Evolutionary conservation across 495 filamentous ascomycete species (phyloP), one percentile per base, ranked within the genome.

Genomic region (Lepidopterella palustris): DNA sequence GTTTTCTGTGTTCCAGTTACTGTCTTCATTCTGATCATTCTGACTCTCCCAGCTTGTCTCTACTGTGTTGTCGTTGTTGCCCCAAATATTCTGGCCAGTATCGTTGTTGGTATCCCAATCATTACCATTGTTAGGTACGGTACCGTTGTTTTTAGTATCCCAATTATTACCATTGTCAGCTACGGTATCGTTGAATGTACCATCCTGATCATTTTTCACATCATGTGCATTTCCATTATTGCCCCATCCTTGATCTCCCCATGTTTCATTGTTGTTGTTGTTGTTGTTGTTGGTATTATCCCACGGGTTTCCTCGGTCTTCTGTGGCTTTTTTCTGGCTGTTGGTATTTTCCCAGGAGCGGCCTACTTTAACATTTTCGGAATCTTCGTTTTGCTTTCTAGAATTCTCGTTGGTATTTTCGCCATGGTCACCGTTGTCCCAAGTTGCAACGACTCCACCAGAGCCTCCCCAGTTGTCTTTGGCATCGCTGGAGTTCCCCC

Each of bases 1-100:
- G 2, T 51, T 51, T 51, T 3, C 47, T n/a, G n/a, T n/a, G n/a
- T n/a, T n/a, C n/a, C n/a, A n/a, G n/a, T n/a, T n/a, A n/a, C n/a
- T n/a, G 15, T 28, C 47, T 3, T 51, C 24, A 9, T 11, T 13
- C n/a, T 51, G 21, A 13, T 28, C 23, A 2, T 28, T 13, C 26
- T 51, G 47, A 13, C 2, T 18, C 11, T 51, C 47, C 47, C 47
- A 55, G 25, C 52, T n/a, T n/a, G n/a, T n/a, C n/a, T n/a, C n/a
- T n/a, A 23, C 29, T 3, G 39, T 2, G 13, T 42, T 42, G 2
- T 42, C 47, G 47, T 51, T 51, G 25, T 51, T 51, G 47, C 39
- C 45, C 39, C 59, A 54, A 50, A 20, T 25, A 27, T 48, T 42
- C 25, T 62, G 28, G 27, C 45, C 45, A 27, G 55, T 61, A 13